Conservation (phyloP, 2,329 filamentous ascomycete genomes). For the Stemphylium beticola region DNA sequence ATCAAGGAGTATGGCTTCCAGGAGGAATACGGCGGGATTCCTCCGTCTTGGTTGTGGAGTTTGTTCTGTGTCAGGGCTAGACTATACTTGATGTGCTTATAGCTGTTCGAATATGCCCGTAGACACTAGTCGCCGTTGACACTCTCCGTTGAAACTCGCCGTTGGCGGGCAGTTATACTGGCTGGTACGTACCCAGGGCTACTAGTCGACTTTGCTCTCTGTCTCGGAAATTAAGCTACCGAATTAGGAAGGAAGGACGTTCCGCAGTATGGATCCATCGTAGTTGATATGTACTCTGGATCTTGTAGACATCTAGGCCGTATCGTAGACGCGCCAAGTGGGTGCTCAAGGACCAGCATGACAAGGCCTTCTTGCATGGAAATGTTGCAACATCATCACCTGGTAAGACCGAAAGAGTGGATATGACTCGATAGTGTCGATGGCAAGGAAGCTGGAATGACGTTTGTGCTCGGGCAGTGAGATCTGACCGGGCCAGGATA, state of each 20-base stretch:
- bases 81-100: no score
- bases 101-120: no score
- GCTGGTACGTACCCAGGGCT: not conserved
- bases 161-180: no score
- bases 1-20: no score
- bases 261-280: not conserved
- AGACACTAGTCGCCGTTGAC: no score
- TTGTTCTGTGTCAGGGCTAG: no score
- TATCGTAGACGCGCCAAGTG: not conserved
- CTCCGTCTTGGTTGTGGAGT: no score
- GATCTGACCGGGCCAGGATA: constrained; percentile 1
- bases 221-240: constrained; percentile 5
- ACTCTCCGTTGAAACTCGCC: no score
- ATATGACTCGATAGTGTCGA: constrained; percentile 8
- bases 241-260: constrained; percentile 2
- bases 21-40: no score
- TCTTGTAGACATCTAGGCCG: no score
- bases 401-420: constrained; percentile 1
- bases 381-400: not conserved
- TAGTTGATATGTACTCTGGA: no score
- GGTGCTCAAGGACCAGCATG: not conserved
- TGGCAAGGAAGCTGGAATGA: constrained; percentile 2
- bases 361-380: not conserved
- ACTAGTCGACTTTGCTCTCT: not conserved
- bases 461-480: not conserved